Percentiles rank a stretch among this genome's conserved stretches.
Evolutionary conservation across 2,329 filamentous ascomycete species (phyloP).

Genomic region (Talaromyces verruculosus): DNA sequence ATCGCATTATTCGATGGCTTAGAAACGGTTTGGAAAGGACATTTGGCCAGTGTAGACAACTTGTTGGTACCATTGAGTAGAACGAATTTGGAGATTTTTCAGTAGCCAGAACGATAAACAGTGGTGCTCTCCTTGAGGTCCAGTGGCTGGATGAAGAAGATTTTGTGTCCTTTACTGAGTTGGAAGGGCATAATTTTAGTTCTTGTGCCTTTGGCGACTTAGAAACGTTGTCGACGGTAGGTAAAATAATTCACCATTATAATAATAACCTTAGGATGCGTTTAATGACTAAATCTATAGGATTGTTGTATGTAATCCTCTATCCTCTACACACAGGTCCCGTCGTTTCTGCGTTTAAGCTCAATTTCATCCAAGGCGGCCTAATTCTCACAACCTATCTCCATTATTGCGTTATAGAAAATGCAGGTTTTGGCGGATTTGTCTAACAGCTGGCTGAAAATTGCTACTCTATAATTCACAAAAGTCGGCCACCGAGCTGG

Average conservation of each 20-base stretch:
- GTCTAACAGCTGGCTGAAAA: not conserved
- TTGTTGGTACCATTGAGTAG: not conserved
- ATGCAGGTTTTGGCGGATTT: conserved; percentile 1
- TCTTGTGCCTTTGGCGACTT: not conserved
- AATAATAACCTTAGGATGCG: not conserved
- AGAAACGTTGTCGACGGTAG: not conserved
- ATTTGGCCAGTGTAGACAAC: not conserved
- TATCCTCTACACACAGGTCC: not conserved
- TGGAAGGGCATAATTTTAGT: not conserved
- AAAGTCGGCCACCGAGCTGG: not conserved
- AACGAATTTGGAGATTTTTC: not conserved
- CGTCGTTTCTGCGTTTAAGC: not conserved
- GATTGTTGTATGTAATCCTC: not conserved
- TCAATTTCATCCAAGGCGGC: not conserved
- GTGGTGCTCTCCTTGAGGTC: not conserved
- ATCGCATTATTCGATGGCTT: not conserved
- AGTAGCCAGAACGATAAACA: not conserved
- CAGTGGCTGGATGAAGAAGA: not conserved
- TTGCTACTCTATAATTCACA: not conserved
- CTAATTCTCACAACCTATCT: not conserved
- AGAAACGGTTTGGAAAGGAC: not conserved
- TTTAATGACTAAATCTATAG: not conserved
- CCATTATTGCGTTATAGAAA: not conserved
- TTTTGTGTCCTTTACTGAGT: not conserved
- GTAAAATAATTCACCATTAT: not conserved